Evolutionary conservation across 768 basidiomycete genomes (phyloP).

Genomic region (Russula abietina): DNA sequence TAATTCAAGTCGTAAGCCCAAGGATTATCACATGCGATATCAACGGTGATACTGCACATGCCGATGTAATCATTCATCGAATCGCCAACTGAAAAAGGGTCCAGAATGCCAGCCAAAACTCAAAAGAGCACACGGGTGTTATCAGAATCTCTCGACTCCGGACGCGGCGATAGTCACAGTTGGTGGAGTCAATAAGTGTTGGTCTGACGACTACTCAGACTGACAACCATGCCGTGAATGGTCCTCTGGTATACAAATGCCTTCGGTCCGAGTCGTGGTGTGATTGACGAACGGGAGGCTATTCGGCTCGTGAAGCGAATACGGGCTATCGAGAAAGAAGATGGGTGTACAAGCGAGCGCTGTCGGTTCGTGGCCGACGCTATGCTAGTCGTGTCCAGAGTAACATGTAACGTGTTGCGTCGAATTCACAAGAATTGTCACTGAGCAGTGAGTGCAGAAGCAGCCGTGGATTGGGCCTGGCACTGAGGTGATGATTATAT

Average conservation of each 20-base stretch:
- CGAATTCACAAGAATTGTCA: not conserved
- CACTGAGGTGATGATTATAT: too few species aligned
- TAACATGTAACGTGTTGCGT: conserved; percentile 39
- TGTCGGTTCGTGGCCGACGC: conserved; percentile 59
- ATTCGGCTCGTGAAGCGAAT: conserved; percentile 43
- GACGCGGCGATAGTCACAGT: too few species aligned
- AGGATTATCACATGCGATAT: too few species aligned
- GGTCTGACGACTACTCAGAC: conserved; percentile 27
- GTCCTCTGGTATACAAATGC: conserved; percentile 38
- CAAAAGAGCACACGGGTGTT: too few species aligned
- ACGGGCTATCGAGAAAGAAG: conserved; percentile 53
- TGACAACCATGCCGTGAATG: conserved; percentile 45
- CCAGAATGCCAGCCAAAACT: too few species aligned
- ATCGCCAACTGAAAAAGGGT: too few species aligned
- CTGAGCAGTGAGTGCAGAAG: conserved; percentile 33
- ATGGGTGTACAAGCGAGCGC: conserved; percentile 62
- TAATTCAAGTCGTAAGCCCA: too few species aligned
- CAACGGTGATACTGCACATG: too few species aligned
- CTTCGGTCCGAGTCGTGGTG: conserved; percentile 40
- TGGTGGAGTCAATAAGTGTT: too few species aligned
- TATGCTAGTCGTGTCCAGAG: conserved; percentile 55
- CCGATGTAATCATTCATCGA: too few species aligned
- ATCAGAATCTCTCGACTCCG: too few species aligned
- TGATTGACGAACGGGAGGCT: conserved; percentile 46
- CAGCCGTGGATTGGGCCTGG: conserved; percentile 46